Evolutionary conservation across 2,329 filamentous ascomycete species (phyloP).

Genomic region (Aspergillus sp.): DNA sequence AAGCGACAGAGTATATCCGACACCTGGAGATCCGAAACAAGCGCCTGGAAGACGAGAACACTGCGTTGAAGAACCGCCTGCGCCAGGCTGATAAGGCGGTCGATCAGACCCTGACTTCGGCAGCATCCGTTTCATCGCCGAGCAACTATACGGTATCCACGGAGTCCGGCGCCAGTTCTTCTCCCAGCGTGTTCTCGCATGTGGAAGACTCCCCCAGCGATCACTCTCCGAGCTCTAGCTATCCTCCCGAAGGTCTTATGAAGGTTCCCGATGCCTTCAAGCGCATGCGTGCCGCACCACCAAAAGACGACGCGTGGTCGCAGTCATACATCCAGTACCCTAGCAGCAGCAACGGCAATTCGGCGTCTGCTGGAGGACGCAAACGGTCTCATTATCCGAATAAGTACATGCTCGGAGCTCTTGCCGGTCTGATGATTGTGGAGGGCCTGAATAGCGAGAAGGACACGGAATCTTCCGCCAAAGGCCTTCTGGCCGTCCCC

Average conservation of each 20-base stretch:
- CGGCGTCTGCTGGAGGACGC: slow-evolving; percentile 44
- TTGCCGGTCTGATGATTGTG: slow-evolving; percentile 88
- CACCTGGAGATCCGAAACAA: slow-evolving; percentile 91
- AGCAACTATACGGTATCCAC: slow-evolving; percentile 40
- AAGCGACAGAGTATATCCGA: slow-evolving; percentile 93
- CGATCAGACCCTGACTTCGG: slow-evolving; percentile 40
- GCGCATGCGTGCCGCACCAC: slow-evolving; percentile 38
- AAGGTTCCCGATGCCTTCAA: slow-evolving; percentile 46
- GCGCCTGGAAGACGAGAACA: slow-evolving; percentile 77
- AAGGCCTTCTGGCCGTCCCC: slow-evolving; percentile 67
- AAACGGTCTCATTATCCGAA: slow-evolving; percentile 54
- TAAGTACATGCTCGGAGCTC: slow-evolving; percentile 89
- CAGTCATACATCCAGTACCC: slow-evolving; percentile 41
- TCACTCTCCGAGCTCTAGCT: slow-evolving; percentile 28
- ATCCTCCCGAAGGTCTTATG: slow-evolving; percentile 44
- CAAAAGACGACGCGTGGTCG: slow-evolving; percentile 35
- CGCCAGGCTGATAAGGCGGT: slow-evolving; percentile 70
- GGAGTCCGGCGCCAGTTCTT: slow-evolving; percentile 36
- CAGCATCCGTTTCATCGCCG: slow-evolving; percentile 41
- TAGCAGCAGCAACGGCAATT: slow-evolving; percentile 24
- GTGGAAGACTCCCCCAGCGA: slow-evolving; percentile 37
- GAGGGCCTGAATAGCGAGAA: slow-evolving; percentile 74
- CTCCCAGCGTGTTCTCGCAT: slow-evolving; percentile 43
- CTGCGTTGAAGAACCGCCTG: slow-evolving; percentile 72
- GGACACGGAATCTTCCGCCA: slow-evolving; percentile 60